Conservation (phyloP, 768 basidiomycete genomes). For the Roridomyces roridus region DNA sequence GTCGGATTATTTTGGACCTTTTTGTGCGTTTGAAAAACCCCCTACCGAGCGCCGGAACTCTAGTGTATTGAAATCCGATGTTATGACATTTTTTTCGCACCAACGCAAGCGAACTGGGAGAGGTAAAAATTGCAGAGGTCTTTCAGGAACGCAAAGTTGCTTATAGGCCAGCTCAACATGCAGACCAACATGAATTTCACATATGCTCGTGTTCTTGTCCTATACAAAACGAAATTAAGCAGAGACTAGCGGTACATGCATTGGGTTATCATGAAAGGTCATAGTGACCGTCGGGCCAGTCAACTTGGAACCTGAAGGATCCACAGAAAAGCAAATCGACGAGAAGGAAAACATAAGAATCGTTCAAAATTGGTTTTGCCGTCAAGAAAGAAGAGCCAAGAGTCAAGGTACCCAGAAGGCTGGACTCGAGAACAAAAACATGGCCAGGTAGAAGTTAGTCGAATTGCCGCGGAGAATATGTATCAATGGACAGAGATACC, state of each 20-base stretch:
- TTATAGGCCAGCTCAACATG: no score
- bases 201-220: slow-evolving; percentile 9
- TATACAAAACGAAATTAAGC: slow-evolving; percentile 23
- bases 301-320: slow-evolving; percentile 17
- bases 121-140: no score
- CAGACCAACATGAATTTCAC: no score
- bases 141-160: no score
- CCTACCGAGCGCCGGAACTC: no score
- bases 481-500: slow-evolving; percentile 92
- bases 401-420: slow-evolving; percentile 60
- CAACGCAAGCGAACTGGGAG: no score
- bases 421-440: slow-evolving; percentile 85
- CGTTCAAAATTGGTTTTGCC: slow-evolving; percentile 85
- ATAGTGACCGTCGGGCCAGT: slow-evolving; percentile 18
- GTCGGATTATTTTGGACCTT: no score
- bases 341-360: slow-evolving; percentile 54
- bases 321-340: slow-evolving; percentile 18
- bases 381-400: slow-evolving; percentile 73
- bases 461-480: slow-evolving; percentile 96
- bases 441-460: slow-evolving; percentile 89
- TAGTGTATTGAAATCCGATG: no score
- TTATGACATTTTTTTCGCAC: no score
- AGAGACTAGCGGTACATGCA: slow-evolving; percentile 25
- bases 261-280: slow-evolving; percentile 16
- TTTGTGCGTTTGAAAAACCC: no score